Percentiles rank a stretch among this genome's conserved stretches.
Conservation (phyloP, 495 filamentous ascomycete genomes). For the Penicillium longicatenatum region DNA sequence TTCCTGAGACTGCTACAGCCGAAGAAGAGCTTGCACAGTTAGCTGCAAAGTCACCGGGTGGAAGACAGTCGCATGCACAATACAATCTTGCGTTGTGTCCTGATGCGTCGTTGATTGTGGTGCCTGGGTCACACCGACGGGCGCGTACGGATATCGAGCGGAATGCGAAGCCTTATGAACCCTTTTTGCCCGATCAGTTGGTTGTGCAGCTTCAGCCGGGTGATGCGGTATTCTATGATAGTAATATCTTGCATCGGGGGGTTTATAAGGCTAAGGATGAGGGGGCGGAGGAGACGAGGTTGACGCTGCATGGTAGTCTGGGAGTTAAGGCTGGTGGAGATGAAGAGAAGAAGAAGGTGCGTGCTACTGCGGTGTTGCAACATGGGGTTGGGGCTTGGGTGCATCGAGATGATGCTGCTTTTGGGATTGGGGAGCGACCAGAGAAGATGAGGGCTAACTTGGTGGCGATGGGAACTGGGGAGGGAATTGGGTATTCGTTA, state of each 20-base stretch:
- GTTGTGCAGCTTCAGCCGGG: constrained; percentile 66
- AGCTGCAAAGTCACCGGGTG: constrained; percentile 42
- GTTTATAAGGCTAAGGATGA: constrained; percentile 58
- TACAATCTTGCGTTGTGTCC: constrained; percentile 76
- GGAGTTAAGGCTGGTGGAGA: constrained; percentile 55
- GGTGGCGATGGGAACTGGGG: constrained; percentile 60
- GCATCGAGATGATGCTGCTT: constrained; percentile 46
- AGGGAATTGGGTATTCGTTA: constrained; percentile 59
- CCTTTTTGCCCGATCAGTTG: constrained; percentile 58
- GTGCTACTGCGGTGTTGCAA: constrained; percentile 81
- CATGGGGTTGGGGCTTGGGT: constrained; percentile 83
- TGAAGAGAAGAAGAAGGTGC: constrained; percentile 43
- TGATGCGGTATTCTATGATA: constrained; percentile 83
- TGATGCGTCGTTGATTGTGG: constrained; percentile 66
- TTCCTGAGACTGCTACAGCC: constrained; percentile 54
- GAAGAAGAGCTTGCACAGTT: constrained; percentile 57
- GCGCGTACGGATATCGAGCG: constrained; percentile 67
- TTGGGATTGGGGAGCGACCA: constrained; percentile 56
- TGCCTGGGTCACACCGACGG: constrained; percentile 70
- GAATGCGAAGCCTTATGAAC: constrained; percentile 58
- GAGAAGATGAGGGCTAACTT: constrained; percentile 55
- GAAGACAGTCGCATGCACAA: constrained; percentile 66
- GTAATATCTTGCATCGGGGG: constrained; percentile 82
- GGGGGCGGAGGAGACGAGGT: constrained; percentile 55
- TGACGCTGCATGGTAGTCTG: constrained; percentile 83